phyloP scores from a whole-genome alignment of 192 early-diverging fungal genomes.

The Rhizoclosmatium globosum region DNA sequence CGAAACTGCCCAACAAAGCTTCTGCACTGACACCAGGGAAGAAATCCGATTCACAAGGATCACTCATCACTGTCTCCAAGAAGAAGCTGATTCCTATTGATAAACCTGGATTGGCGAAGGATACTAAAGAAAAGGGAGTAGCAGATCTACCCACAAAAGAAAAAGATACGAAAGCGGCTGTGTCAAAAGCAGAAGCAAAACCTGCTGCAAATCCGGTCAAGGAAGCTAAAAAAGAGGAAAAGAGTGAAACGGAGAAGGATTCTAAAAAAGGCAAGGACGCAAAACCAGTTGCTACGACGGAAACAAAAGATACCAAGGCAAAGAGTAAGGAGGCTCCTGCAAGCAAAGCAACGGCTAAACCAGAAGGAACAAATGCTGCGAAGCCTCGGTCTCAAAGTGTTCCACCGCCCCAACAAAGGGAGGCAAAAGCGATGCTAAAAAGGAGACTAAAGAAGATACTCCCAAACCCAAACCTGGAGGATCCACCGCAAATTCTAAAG shows the following conservation, averaged over 20 bases:
- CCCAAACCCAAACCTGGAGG: neutral
- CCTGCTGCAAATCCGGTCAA: neutral
- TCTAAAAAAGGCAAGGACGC: neutral
- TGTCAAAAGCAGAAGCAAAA: neutral
- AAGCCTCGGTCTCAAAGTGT: conserved; percentile 3
- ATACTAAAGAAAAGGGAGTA: neutral
- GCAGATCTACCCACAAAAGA: neutral
- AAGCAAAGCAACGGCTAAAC: neutral
- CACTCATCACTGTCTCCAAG: conserved; percentile 3
- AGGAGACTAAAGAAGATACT: neutral
- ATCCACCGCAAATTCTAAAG: neutral
- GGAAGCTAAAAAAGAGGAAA: neutral
- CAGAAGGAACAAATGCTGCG: neutral
- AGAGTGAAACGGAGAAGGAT: neutral
- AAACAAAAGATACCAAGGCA: conserved; percentile 10
- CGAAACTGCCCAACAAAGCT: too few species aligned
- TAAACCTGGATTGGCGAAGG: neutral
- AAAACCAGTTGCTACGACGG: neutral
- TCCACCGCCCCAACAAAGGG: neutral
- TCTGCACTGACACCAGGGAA: too few species aligned
- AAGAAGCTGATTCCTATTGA: conserved; percentile 35
- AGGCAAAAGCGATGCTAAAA: neutral
- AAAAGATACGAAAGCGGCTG: neutral
- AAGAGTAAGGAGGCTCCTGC: neutral
- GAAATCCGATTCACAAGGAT: neutral